These are phyloP conservation scores for Trypanosoma brucei DNA, from an alignment of 208 protist genomes.

Conservation along the genomic window DNA sequence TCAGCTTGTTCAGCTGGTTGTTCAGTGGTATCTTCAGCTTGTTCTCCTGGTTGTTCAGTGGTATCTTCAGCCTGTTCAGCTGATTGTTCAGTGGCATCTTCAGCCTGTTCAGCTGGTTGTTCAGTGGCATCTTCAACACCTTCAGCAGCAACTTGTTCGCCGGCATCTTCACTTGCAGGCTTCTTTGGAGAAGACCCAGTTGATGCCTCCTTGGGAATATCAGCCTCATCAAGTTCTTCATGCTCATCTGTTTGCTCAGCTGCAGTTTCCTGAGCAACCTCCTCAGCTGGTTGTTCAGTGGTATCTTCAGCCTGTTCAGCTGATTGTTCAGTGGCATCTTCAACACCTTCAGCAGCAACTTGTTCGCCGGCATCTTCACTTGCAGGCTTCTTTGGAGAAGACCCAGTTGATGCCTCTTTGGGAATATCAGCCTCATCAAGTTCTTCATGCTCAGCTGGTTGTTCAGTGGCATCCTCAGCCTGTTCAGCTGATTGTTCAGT, in stretches of 20 bases:
- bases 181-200: background rate
- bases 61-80: background rate
- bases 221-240: conserved; percentile 6
- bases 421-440: background rate
- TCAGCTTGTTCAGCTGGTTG: background rate
- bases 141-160: background rate
- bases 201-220: background rate
- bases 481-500: conserved; percentile 3
- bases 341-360: conserved; percentile 3
- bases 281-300: conserved; percentile 8
- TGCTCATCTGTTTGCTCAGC: background rate
- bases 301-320: background rate
- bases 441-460: background rate
- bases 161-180: conserved; percentile 1
- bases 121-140: background rate
- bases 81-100: conserved; percentile 1
- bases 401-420: background rate
- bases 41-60: background rate
- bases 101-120: conserved; percentile 2
- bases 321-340: conserved; percentile 9
- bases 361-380: background rate
- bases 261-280: background rate
- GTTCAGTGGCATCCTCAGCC: conserved; percentile 3
- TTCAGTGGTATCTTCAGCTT: background rate
- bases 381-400: background rate